Base-by-base conservation (phyloP, 345 rosid genomes). In the Tarenaya hassleriana region DNA sequence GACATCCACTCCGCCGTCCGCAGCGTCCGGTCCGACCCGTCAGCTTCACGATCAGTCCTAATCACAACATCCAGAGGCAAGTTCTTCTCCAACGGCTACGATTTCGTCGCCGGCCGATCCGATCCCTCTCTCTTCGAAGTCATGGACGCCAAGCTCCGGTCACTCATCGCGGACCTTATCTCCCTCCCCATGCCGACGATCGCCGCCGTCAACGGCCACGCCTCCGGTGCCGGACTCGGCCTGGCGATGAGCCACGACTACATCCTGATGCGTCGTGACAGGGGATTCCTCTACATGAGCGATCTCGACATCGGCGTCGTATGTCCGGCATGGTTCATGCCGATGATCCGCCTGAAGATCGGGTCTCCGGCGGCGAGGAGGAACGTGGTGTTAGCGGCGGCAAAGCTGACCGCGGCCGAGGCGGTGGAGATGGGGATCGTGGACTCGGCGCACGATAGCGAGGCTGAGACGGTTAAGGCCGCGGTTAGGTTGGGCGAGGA, bases 71-170 rank as follows among this genome's bases (percentile, higher is more conserved):
- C 94, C 29, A 52, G 75, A 8, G 97, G 95, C 8, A 81, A 65
- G 55, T 89, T 81, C 81, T 89, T 86, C 80, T 89, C 95, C 58
- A 86, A 89, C 56, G 95, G 97, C 42, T 81, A 69, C 62, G 95
- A 86, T 69, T 73, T 85, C 47, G 71, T 58, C 27, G 75, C 83
- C 77, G 80, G 82, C 42, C 18, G 52, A 19, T 16, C 72, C 15
- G 38, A 52, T 38, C 63, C 46, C 1, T 57, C 76, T 47, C 78
- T 73, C 7, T 41, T 43, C 61, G 1, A 1, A 8, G 35, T 50
- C 39, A 75, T 86, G 95, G 68, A 63, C 10, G 29, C 61, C 1
- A 31, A 64, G 17, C 67, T 77, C 52, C 60, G 66, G 29, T 64
- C 73, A 29, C 62, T 85, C 31, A 49, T 73, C 18, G 64, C 61